A percentile compares a stretch with the other conserved stretches of the same genome.
Evolutionary conservation across 495 filamentous ascomycete species (phyloP).

Genomic region (Penicillium ucsense): DNA sequence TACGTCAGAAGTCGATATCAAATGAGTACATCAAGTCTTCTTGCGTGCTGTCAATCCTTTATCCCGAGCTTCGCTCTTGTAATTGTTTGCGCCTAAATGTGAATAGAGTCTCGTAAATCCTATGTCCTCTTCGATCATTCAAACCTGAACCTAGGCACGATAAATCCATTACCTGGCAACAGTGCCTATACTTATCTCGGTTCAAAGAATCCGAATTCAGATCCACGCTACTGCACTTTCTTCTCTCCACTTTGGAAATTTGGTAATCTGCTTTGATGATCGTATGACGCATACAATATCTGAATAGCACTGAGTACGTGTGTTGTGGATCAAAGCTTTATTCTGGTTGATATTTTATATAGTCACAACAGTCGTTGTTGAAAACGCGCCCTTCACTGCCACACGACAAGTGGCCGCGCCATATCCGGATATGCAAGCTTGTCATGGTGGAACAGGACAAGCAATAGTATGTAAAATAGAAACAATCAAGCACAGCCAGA

Average conservation of each 20-base stretch:
- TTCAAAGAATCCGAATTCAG: background rate
- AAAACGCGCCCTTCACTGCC: conserved; percentile 24
- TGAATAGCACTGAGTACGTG: background rate
- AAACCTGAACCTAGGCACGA: no score
- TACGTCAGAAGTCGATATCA: no score
- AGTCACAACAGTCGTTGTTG: conserved; percentile 31
- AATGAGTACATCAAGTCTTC: no score
- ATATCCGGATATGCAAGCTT: background rate
- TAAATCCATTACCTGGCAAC: no score
- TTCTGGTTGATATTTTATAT: background rate
- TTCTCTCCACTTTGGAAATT: background rate
- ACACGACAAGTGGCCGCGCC: background rate
- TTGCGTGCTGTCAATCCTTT: no score
- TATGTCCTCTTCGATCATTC: no score
- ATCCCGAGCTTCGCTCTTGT: no score
- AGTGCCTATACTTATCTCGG: no score
- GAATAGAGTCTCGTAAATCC: no score
- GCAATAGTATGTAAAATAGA: background rate
- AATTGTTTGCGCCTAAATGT: no score
- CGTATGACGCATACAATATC: no score
- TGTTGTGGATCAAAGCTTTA: background rate
- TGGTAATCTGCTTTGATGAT: background rate
- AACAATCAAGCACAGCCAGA: background rate
- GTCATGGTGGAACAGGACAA: background rate
- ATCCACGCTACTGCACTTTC: background rate